Percentiles rank a stretch among this genome's conserved stretches.
These are phyloP conservation scores for Salix caprea DNA, from an alignment of 345 rosid species.

Conservation along the genomic window DNA sequence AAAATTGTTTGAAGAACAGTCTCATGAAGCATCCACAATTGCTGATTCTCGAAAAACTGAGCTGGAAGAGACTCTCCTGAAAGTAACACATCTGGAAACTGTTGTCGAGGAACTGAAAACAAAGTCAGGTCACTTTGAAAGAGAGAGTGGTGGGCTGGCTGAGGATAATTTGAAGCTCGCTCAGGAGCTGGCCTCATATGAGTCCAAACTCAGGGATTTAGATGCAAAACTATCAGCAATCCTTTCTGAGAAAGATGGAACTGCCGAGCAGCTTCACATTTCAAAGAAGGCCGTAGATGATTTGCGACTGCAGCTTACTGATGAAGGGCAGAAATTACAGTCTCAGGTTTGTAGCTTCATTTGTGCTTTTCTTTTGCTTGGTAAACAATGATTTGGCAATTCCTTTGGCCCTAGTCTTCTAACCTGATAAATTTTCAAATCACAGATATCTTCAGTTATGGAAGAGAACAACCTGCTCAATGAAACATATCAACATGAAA, in stretches of 20 bases:
- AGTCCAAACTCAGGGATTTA: conserved; percentile 54
- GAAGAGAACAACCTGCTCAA: conserved; percentile 69
- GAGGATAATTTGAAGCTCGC: conserved; percentile 72
- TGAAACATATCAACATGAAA: conserved; percentile 54
- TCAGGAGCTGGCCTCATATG: conserved; percentile 61
- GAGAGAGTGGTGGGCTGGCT: conserved; percentile 68
- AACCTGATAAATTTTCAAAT: conserved; percentile 4
- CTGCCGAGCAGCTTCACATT: conserved; percentile 50
- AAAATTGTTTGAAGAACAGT: conserved; percentile 48
- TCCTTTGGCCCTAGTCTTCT: conserved; percentile 1
- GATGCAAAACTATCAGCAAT: conserved; percentile 47
- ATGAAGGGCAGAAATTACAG: conserved; percentile 64
- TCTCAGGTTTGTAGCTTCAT: conserved; percentile 58
- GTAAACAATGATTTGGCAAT: background rate
- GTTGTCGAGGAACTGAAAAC: conserved; percentile 54
- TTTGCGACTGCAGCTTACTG: conserved; percentile 48
- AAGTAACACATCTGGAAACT: conserved; percentile 56
- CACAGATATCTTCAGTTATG: conserved; percentile 61
- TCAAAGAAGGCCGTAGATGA: conserved; percentile 64
- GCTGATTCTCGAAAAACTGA: conserved; percentile 52
- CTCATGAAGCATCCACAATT: conserved; percentile 48
- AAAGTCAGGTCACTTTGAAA: conserved; percentile 57
- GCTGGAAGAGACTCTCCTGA: conserved; percentile 59
- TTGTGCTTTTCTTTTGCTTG: conserved; percentile 1
- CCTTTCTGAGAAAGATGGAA: conserved; percentile 57